Evolutionary conservation across 169 alveolate species (phyloP).

Genomic region (Cryptosporidium felis): DNA sequence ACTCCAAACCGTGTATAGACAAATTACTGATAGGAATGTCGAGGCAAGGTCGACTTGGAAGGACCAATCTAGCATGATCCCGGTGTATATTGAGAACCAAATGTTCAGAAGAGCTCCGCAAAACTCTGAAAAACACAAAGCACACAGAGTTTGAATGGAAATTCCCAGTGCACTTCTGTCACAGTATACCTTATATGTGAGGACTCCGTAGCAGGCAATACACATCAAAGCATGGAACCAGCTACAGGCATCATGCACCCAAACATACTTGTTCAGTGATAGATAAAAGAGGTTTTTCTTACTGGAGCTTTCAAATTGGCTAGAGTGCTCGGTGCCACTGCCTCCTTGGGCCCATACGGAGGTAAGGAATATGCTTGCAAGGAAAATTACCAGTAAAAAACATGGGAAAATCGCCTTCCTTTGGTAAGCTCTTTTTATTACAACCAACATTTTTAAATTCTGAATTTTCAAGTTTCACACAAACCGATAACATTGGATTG

Average conservation of each 20-base stretch:
- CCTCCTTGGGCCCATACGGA: constrained; percentile 13
- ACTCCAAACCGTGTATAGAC: constrained; percentile 69
- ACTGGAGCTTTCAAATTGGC: neutral
- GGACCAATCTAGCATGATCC: constrained; percentile 69
- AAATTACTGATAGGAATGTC: constrained; percentile 70
- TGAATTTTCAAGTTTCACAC: constrained; percentile 14
- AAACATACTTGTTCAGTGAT: constrained; percentile 50
- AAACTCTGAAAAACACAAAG: constrained; percentile 74
- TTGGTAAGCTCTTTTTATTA: neutral
- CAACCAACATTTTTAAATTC: neutral
- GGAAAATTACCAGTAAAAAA: constrained; percentile 30
- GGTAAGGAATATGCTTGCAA: constrained; percentile 7
- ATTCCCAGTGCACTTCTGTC: constrained; percentile 75
- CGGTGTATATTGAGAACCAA: constrained; percentile 65
- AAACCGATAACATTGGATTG: constrained; percentile 61
- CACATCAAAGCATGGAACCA: constrained; percentile 71
- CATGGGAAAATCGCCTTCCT: constrained; percentile 12
- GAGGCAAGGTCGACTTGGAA: constrained; percentile 74
- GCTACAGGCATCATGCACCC: constrained; percentile 70
- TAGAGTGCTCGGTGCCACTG: neutral
- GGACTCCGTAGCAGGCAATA: constrained; percentile 72
- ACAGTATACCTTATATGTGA: constrained; percentile 70
- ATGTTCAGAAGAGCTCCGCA: constrained; percentile 75
- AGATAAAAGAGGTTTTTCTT: constrained; percentile 10
- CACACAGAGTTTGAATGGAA: constrained; percentile 77